A percentile compares a stretch with the other conserved stretches of the same genome.
Evolutionary conservation across 495 filamentous ascomycete genomes (phyloP).

Genomic region (Copromyces sp.): DNA sequence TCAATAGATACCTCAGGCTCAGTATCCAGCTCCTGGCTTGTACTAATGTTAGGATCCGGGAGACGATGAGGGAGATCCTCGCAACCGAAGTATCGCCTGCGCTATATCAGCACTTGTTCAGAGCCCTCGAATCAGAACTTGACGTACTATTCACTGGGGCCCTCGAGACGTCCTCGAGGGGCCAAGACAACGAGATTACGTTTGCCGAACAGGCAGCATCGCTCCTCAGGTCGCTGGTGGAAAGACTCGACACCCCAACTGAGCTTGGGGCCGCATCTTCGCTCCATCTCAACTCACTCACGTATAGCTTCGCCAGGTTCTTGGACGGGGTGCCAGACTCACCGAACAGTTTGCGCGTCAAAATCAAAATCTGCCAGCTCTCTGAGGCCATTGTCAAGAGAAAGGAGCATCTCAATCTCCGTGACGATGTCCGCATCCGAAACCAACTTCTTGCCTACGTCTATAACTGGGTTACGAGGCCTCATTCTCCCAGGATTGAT

Average conservation of each 20-base stretch:
- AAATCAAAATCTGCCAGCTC: slow-evolving; percentile 56
- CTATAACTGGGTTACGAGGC: slow-evolving; percentile 53
- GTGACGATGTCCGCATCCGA: slow-evolving; percentile 53
- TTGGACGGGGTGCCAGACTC: slow-evolving; percentile 44
- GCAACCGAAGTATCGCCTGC: slow-evolving; percentile 49
- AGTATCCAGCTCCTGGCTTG: slow-evolving; percentile 53
- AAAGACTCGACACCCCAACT: slow-evolving; percentile 47
- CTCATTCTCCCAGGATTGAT: slow-evolving; percentile 31
- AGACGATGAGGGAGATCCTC: slow-evolving; percentile 52
- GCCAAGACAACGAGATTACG: slow-evolving; percentile 47
- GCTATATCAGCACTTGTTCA: slow-evolving; percentile 50
- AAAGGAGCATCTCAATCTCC: slow-evolving; percentile 54
- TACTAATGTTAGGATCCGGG: slow-evolving; percentile 49
- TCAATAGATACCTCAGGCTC: slow-evolving; percentile 49
- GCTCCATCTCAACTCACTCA: slow-evolving; percentile 48
- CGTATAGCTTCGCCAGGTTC: slow-evolving; percentile 51
- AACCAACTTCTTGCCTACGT: slow-evolving; percentile 55
- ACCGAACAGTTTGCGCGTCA: slow-evolving; percentile 44
- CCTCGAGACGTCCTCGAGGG: slow-evolving; percentile 37
- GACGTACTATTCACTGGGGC: slow-evolving; percentile 44
- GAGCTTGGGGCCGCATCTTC: slow-evolving; percentile 47
- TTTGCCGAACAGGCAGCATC: slow-evolving; percentile 57
- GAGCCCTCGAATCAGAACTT: slow-evolving; percentile 50
- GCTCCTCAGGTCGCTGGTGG: slow-evolving; percentile 50
- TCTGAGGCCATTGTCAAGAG: slow-evolving; percentile 53